Percentiles rank a stretch among this genome's conserved stretches.
Conservation (phyloP, 495 filamentous ascomycete genomes). For the Penicillium arizonense region DNA sequence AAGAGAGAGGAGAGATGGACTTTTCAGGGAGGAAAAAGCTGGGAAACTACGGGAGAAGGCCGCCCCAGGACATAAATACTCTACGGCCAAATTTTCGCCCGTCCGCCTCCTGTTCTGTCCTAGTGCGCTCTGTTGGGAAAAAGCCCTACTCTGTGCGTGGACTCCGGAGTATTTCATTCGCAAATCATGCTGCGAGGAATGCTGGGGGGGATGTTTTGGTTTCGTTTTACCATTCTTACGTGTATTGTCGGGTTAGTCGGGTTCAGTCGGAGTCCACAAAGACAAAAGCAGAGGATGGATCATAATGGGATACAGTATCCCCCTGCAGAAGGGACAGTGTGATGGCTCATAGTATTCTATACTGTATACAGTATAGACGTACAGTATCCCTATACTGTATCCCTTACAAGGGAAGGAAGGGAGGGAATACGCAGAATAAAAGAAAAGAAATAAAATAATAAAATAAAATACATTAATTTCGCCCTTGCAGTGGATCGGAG, state of each 20-base stretch:
- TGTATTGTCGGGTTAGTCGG: conserved; percentile 14
- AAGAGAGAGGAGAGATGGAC: conserved; percentile 26
- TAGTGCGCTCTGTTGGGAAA: conserved; percentile 34
- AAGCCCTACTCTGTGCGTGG: conserved; percentile 39
- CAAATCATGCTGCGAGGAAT: conserved; percentile 22
- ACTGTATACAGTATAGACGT: too few relatives aligned
- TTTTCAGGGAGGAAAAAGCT: conserved; percentile 44
- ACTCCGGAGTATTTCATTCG: conserved; percentile 17
- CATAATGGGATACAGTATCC: background rate
- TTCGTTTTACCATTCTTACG: conserved; percentile 13
- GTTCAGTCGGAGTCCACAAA: conserved; percentile 8
- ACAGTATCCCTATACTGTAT: too few relatives aligned
- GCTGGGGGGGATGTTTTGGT: conserved; percentile 17
- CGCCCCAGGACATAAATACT: conserved; percentile 43
- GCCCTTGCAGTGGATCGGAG: conserved; percentile 33
- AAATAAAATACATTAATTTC: background rate
- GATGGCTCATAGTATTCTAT: too few relatives aligned
- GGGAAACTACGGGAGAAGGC: conserved; percentile 39
- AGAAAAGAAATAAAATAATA: background rate
- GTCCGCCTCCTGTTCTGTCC: conserved; percentile 36
- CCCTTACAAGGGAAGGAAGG: too few relatives aligned
- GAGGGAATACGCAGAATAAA: background rate
- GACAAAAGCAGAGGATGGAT: background rate
- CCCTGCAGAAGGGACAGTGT: background rate
- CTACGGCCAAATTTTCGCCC: conserved; percentile 46